phyloP scores from a whole-genome alignment of 768 basidiomycete genomes.

The Hygrophoropsis aurantiaca region DNA sequence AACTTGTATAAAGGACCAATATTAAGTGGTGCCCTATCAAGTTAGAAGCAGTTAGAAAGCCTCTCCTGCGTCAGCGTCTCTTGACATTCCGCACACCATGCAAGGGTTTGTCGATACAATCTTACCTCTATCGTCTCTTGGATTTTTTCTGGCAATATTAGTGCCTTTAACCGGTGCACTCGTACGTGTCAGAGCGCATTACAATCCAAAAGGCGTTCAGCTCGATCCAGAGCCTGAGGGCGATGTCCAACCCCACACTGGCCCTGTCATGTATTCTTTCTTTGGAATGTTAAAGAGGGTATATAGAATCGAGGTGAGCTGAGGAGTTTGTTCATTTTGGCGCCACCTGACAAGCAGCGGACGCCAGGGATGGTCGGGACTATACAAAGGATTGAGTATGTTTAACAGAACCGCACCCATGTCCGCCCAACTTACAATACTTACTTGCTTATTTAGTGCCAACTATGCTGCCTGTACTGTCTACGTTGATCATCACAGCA shows the following conservation, averaged over 20 bases:
- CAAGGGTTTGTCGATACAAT: constrained; percentile 38
- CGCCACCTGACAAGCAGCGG: constrained; percentile 10
- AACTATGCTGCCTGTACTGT: constrained; percentile 38
- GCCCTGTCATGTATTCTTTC: constrained; percentile 75
- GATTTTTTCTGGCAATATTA: constrained; percentile 53
- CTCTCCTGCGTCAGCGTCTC: no score
- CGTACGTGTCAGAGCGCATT: constrained; percentile 79
- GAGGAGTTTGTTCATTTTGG: neutral
- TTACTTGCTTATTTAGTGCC: constrained; percentile 44
- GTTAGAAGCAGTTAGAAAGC: no score
- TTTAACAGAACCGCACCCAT: constrained; percentile 4
- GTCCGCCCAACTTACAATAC: constrained; percentile 42
- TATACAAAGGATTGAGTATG: constrained; percentile 80
- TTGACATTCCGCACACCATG: constrained; percentile 21
- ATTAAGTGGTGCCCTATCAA: no score
- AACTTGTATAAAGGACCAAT: constrained; percentile 1
- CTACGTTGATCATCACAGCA: constrained; percentile 54
- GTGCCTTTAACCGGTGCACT: constrained; percentile 68
- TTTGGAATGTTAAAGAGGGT: constrained; percentile 76
- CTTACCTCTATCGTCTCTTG: constrained; percentile 44
- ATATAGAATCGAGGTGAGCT: constrained; percentile 65
- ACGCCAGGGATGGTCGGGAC: constrained; percentile 59
- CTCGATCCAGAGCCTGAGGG: constrained; percentile 80
- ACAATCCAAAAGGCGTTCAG: constrained; percentile 81
- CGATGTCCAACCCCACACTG: constrained; percentile 71